A percentile compares a stretch with the other conserved stretches of the same genome.
Conservation (phyloP, 1,284 basidiomycete species). For the Neotropicomus parvogracilis region DNA sequence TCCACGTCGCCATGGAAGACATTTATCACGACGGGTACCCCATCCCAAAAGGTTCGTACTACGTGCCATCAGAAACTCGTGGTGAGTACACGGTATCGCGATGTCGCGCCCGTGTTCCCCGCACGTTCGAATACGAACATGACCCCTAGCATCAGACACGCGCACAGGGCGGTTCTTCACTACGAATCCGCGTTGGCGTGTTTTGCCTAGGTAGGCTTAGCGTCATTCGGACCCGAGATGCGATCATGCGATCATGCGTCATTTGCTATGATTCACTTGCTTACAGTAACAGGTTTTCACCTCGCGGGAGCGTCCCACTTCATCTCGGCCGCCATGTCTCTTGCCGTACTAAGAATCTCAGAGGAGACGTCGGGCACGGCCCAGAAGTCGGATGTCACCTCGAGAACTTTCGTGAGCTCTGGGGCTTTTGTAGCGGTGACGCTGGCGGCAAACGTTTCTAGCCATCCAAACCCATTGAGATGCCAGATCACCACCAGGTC, state of each 20-base stretch:
- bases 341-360: slow-evolving; percentile 16
- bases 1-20: slow-evolving; percentile 38
- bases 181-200: slow-evolving; percentile 10
- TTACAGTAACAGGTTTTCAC: slow-evolving; percentile 16
- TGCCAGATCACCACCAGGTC: slow-evolving; percentile 18
- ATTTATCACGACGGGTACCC: slow-evolving; percentile 33
- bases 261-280: too few relatives aligned
- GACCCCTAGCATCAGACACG: too few relatives aligned
- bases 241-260: too few relatives aligned
- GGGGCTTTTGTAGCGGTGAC: background rate
- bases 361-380: slow-evolving; percentile 20
- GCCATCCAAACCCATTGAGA: slow-evolving; percentile 18
- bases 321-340: slow-evolving; percentile 19
- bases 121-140: too few relatives aligned
- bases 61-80: slow-evolving; percentile 26
- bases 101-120: too few relatives aligned
- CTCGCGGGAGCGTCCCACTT: slow-evolving; percentile 19
- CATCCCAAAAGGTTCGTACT: slow-evolving; percentile 39
- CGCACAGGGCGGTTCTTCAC: slow-evolving; percentile 16
- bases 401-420: slow-evolving; percentile 13
- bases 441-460: background rate
- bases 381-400: slow-evolving; percentile 9
- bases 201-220: slow-evolving; percentile 25
- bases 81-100: too few relatives aligned
- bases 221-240: background rate